Conservation (phyloP, 1,284 basidiomycete genomes). For the Boletus sp. region DNA sequence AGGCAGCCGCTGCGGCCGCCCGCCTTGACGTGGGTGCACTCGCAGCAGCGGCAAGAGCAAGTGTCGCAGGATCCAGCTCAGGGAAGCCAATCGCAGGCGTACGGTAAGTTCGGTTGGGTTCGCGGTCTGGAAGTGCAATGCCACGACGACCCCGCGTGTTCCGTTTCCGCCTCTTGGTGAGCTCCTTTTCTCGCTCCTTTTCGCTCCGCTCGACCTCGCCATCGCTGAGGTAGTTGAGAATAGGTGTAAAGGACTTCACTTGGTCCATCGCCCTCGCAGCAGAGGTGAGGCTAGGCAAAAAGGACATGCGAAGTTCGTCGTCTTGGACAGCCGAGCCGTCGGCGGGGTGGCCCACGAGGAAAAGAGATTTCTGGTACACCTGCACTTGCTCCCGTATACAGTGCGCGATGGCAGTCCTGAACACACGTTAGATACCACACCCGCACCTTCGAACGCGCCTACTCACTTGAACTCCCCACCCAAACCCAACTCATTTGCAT, state of each 20-base stretch:
- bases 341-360: constrained; percentile 85
- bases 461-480: constrained; percentile 89
- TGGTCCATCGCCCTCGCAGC: constrained; percentile 73
- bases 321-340: constrained; percentile 82
- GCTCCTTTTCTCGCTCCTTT: constrained; percentile 91
- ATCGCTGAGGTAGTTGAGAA: constrained; percentile 85
- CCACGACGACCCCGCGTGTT: constrained; percentile 88
- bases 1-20: constrained; percentile 83
- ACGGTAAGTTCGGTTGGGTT: constrained; percentile 88
- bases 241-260: constrained; percentile 81
- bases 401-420: constrained; percentile 93
- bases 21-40: constrained; percentile 69
- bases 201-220: constrained; percentile 88
- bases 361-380: constrained; percentile 88
- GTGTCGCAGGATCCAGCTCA: constrained; percentile 66
- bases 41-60: constrained; percentile 61
- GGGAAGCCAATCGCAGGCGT: constrained; percentile 85
- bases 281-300: constrained; percentile 77
- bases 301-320: constrained; percentile 88
- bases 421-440: constrained; percentile 11
- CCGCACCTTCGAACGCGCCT: background rate
- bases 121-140: constrained; percentile 89
- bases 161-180: constrained; percentile 80
- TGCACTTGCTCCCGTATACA: constrained; percentile 96
- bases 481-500: constrained; percentile 86